These are phyloP conservation scores for Aspergillus nanangensis DNA, from an alignment of 495 filamentous ascomycete genomes.

Conservation along the genomic window DNA sequence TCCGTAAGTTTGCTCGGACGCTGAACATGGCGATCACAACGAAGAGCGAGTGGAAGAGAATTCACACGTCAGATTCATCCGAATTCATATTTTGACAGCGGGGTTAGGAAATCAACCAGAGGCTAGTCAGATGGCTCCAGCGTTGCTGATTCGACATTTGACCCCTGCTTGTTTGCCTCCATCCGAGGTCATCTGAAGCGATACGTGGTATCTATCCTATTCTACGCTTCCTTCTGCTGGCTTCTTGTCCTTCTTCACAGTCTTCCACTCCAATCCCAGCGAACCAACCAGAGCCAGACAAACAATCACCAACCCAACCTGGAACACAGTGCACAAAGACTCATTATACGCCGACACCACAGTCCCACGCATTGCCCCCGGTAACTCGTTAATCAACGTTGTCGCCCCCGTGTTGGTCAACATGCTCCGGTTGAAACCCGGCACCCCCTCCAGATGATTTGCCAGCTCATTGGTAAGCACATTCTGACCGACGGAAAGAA, in stretches of 20 bases:
- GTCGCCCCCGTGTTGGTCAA: constrained; percentile 28
- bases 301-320: constrained; percentile 23
- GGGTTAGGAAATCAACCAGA: too few species aligned
- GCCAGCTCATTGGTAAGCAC: constrained; percentile 24
- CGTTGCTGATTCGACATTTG: too few species aligned
- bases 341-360: constrained; percentile 26
- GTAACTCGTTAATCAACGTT: constrained; percentile 17
- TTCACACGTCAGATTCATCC: too few species aligned
- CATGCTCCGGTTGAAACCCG: constrained; percentile 10
- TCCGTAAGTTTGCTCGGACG: too few species aligned
- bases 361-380: constrained; percentile 11
- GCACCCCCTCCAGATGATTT: constrained; percentile 12
- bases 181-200: too few species aligned
- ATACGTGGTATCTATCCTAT: too few species aligned
- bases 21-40: too few species aligned
- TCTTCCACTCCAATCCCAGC: constrained; percentile 36
- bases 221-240: too few species aligned
- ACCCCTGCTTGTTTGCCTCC: too few species aligned
- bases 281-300: constrained; percentile 26
- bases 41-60: too few species aligned
- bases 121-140: too few species aligned
- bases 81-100: too few species aligned
- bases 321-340: constrained; percentile 23
- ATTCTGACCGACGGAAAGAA: constrained; percentile 30
- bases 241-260: constrained; percentile 29